Percentiles rank a stretch among this genome's conserved stretches.
phyloP scores from a whole-genome alignment of 106 monocot species.

The Dioscorea dumetorum region DNA sequence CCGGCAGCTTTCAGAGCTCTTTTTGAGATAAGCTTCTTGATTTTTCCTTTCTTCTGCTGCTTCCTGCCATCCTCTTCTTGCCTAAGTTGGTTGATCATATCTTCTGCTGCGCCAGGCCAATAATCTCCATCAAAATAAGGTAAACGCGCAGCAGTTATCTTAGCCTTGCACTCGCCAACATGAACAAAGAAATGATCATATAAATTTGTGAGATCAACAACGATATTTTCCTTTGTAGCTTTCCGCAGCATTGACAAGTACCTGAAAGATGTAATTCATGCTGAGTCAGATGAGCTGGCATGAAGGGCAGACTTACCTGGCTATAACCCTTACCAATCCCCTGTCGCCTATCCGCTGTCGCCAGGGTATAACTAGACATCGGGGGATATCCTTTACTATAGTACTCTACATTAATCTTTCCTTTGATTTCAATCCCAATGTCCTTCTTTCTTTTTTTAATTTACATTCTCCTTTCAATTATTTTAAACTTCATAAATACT shows the following conservation, averaged over 20 bases:
- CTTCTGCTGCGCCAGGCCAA: conserved; percentile 98
- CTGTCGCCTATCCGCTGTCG: too few species aligned
- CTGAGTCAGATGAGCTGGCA: too few species aligned
- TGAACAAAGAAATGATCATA: conserved; percentile 83
- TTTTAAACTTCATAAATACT: too few species aligned
- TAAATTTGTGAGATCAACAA: conserved; percentile 78
- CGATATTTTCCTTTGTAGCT: conserved; percentile 81
- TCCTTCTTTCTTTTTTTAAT: too few species aligned
- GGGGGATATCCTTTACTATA: too few species aligned
- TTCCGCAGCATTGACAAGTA: conserved; percentile 88
- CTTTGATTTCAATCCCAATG: too few species aligned
- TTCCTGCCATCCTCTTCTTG: conserved; percentile 88
- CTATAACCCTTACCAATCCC: too few species aligned
- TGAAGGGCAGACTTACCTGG: too few species aligned
- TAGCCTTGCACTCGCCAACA: conserved; percentile 72
- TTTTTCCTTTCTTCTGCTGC: conserved; percentile 87
- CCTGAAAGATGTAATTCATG: conserved; percentile 26
- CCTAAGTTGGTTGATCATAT: conserved; percentile 84
- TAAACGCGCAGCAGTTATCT: conserved; percentile 81
- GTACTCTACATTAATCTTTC: too few species aligned
- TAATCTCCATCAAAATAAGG: conserved; percentile 99
- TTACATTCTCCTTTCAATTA: too few species aligned
- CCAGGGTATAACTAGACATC: too few species aligned
- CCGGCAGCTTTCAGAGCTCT: conserved; percentile 95
- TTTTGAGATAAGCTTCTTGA: conserved; percentile 74